Conservation (phyloP, 2,329 filamentous ascomycete genomes). For the Fusarium anguioides region DNA sequence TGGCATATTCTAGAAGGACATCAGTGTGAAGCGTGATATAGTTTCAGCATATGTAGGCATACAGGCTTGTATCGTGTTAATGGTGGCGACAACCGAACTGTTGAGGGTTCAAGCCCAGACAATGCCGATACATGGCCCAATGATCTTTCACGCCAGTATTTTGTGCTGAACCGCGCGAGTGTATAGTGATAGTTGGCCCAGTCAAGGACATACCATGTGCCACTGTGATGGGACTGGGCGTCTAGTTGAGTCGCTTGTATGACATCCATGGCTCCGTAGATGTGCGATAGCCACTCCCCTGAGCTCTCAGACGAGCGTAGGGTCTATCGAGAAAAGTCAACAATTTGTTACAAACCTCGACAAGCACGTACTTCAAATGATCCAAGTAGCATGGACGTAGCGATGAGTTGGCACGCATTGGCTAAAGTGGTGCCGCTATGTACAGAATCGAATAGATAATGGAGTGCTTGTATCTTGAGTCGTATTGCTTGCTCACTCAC, state of each 20-base stretch:
- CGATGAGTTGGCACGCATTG: constrained; percentile 31
- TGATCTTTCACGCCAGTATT: constrained; percentile 28
- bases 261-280: constrained; percentile 32
- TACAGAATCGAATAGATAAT: constrained; percentile 7
- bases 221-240: background rate
- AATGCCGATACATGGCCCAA: no score
- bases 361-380: constrained; percentile 31
- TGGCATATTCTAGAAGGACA: background rate
- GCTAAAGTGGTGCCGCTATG: background rate
- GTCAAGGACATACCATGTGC: constrained; percentile 19
- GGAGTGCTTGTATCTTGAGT: constrained; percentile 33
- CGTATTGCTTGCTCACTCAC: constrained; percentile 8
- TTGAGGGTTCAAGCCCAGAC: no score
- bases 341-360: fast-evolving
- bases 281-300: constrained; percentile 37
- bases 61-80: constrained; percentile 14
- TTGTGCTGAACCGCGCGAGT: constrained; percentile 33
- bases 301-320: constrained; percentile 26
- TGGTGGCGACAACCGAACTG: background rate
- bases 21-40: background rate
- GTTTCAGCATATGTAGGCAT: no score
- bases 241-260: constrained; percentile 18
- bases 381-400: constrained; percentile 37
- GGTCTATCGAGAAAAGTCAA: constrained; percentile 9
- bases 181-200: constrained; percentile 39